Percentiles rank a stretch among this genome's conserved stretches.
phyloP scores from a whole-genome alignment of 1,284 basidiomycete species.

The Crucibulum parvulum region DNA sequence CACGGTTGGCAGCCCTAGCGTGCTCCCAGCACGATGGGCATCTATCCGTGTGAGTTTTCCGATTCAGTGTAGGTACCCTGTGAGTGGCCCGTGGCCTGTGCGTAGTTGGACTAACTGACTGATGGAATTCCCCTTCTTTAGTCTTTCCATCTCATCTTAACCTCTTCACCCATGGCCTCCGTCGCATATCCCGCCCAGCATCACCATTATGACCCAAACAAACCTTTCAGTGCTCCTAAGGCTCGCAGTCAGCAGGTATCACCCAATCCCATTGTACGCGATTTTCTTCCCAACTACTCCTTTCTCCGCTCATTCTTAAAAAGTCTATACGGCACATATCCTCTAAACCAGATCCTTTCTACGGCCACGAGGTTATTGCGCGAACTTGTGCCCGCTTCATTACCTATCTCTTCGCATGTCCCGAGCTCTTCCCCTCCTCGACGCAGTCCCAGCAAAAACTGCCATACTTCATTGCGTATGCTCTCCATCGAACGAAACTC shows the following conservation, averaged over 20 bases:
- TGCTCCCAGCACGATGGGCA: constrained; percentile 1
- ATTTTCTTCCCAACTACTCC: not conserved
- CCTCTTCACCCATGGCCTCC: too few relatives aligned
- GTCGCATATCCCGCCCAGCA: too few relatives aligned
- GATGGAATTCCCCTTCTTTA: not conserved
- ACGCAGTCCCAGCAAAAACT: constrained; percentile 66
- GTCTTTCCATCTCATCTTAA: too few relatives aligned
- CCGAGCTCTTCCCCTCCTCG: constrained; percentile 61
- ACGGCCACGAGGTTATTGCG: constrained; percentile 78
- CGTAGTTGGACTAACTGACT: constrained; percentile 8
- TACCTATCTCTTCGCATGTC: constrained; percentile 80
- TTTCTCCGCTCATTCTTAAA: not conserved
- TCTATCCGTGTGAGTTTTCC: constrained; percentile 1
- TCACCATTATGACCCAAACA: too few relatives aligned
- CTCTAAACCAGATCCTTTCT: constrained; percentile 65
- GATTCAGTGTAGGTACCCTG: constrained; percentile 10
- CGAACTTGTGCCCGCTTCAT: constrained; percentile 80
- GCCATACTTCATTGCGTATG: constrained; percentile 88
- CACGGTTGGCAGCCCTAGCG: not conserved
- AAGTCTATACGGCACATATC: constrained; percentile 17
- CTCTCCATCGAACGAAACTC: constrained; percentile 87
- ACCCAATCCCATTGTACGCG: not conserved
- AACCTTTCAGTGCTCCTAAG: too few relatives aligned
- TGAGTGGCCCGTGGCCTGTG: constrained; percentile 14
- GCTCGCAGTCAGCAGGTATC: too few relatives aligned